Conservation (phyloP, 495 filamentous ascomycete genomes). For the Penicillium lividum region DNA sequence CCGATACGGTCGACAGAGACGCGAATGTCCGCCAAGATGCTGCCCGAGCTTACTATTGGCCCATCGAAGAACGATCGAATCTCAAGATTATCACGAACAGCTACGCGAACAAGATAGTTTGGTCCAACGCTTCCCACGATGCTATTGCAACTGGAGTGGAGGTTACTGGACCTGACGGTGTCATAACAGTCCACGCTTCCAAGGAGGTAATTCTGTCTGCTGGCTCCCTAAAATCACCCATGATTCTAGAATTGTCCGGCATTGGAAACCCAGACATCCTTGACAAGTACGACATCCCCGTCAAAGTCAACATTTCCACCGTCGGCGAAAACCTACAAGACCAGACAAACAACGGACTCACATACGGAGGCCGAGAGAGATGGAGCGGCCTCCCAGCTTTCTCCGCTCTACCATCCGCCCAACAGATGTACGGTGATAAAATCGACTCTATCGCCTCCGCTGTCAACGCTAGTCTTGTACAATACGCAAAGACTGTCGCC, state of each 20-base stretch:
- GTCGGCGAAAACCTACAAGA: conserved; percentile 54
- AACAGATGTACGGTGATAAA: conserved; percentile 28
- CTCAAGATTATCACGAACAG: conserved; percentile 37
- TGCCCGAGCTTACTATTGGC: conserved; percentile 50
- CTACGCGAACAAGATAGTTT: conserved; percentile 38
- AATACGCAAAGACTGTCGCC: conserved; percentile 29
- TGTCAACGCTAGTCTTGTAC: conserved; percentile 22
- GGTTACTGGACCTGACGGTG: conserved; percentile 16
- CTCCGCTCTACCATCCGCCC: conserved; percentile 31
- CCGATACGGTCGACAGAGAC: conserved; percentile 38
- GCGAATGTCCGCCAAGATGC: conserved; percentile 55
- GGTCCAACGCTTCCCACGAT: conserved; percentile 14
- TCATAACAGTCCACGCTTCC: conserved; percentile 43
- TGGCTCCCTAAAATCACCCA: conserved; percentile 58
- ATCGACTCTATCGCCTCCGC: conserved; percentile 25
- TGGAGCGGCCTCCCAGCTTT: conserved; percentile 23
- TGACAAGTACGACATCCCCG: conserved; percentile 35
- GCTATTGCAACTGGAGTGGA: conserved; percentile 31
- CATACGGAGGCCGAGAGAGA: conserved; percentile 16
- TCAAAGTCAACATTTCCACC: conserved; percentile 38
- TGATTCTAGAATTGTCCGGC: conserved; percentile 63
- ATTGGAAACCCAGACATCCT: conserved; percentile 49
- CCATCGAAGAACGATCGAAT: conserved; percentile 29
- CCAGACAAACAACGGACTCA: conserved; percentile 35
- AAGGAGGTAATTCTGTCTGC: conserved; percentile 61